Base-by-base conservation (phyloP, 805 yeast genomes). In the Starmera caribaea region DNA sequence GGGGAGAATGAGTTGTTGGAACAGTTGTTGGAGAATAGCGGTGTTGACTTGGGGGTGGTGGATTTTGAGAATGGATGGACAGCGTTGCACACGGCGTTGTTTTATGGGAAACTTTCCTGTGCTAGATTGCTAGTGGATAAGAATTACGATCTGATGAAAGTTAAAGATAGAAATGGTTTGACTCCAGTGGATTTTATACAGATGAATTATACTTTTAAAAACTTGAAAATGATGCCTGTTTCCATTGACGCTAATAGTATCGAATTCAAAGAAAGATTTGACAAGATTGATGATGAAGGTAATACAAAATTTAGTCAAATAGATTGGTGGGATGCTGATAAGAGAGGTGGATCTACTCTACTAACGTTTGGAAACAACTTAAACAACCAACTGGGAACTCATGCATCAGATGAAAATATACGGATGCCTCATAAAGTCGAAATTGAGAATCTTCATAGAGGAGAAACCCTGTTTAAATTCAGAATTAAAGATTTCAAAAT, bases 41-140 rank as follows among this genome's bases (percentile, higher is more conserved):
- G 70, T 8, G 67, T 69, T 14, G 75, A 77, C 39, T 47, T 69
- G 2, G 48, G 60, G 3, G 50, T 70, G 0, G 59, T 65, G 2
- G 96, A 89, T 56, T 64, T 63, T 38, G 96, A 88, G 57, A 85
- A 75, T 53, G 82, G 86, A 2, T 88, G 94, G 81, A 82, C 84
- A 34, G 75, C 86, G 21, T 63, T 89, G 26, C 96, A 89, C 57
- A 73, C 77, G 43, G 75, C 87, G 4, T 61, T 83, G 12, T 74
- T 66, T 46, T 61, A 72, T 45, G 82, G 77, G 29, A 66, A 80
- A 40, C 59, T 80, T 33, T 52, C 69, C 15, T 71, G 81, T 51
- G 77, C 80, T 9, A 69, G 66, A 39, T 57, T 59, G 8, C 46
- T 77, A 9, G 39, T 74, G 9, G 54, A 55, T 24, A 46, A 53